Percentiles rank a stretch among this genome's conserved stretches.
phyloP scores from a whole-genome alignment of 2,329 filamentous ascomycete genomes.

The Colletotrichum musicola region DNA sequence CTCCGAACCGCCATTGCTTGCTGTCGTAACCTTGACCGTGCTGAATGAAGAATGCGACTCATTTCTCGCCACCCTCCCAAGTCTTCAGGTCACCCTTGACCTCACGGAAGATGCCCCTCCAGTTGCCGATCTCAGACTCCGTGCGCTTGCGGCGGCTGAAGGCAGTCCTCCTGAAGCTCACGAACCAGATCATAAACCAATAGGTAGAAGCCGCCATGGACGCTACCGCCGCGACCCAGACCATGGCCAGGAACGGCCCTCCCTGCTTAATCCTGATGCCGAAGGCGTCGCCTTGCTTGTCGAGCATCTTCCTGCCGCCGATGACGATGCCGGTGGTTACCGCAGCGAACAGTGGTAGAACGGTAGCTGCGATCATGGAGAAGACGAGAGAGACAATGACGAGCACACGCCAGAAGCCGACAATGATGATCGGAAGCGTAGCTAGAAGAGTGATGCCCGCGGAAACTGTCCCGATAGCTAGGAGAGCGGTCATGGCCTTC shows the following conservation, averaged over 20 bases:
- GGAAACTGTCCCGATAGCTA: constrained; percentile 38
- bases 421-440: constrained; percentile 37
- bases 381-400: constrained; percentile 32
- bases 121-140: constrained; percentile 41
- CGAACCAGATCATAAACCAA: constrained; percentile 44
- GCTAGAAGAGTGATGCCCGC: constrained; percentile 39
- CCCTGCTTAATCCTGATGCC: constrained; percentile 38
- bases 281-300: constrained; percentile 30
- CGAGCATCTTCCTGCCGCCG: constrained; percentile 30
- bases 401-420: constrained; percentile 34
- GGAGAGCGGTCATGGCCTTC: constrained; percentile 38
- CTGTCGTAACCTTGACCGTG: background rate
- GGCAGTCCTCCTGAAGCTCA: constrained; percentile 41
- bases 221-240: constrained; percentile 41
- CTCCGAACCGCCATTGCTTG: background rate
- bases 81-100: constrained; percentile 40
- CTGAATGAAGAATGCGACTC: background rate
- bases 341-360: constrained; percentile 37
- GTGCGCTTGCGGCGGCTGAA: constrained; percentile 41
- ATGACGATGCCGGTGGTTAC: constrained; percentile 37
- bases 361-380: constrained; percentile 28
- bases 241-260: constrained; percentile 38
- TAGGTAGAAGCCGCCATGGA: constrained; percentile 26
- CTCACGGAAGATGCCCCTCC: constrained; percentile 42
- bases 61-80: constrained; percentile 35